Evolutionary conservation across 2,329 filamentous ascomycete genomes (phyloP), one percentile per base, ranked within the genome.

Genomic region (Talaromyces sp.): DNA sequence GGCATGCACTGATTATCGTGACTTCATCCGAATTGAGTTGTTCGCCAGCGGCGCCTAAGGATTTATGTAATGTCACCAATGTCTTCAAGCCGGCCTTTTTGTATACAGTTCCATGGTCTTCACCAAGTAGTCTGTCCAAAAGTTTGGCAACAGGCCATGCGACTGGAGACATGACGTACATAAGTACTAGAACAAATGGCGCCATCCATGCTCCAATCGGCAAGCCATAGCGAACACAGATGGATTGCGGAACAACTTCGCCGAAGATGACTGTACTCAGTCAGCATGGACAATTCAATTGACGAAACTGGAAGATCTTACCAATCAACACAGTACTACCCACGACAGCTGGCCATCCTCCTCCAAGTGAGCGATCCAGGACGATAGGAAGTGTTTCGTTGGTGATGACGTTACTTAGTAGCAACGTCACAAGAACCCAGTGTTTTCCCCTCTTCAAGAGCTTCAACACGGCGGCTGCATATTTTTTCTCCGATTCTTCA

Each of bases 81-180:
- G 95, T 98, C 82, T 99, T 99, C 71, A 99, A 81, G 0, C 95
- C 95, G 67, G 93, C 94, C 82, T 98, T 99, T 81, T 98, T 98
- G 86, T 99, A 99, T 50, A 94, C 88, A 0, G 93, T 97, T 62
- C 94, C 94, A 75, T 98, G 94, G 73, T 98, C 94, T 78, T 96
- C 91, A 67, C 95, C 95, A 3, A 99, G 87, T 9, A 97, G 85
- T 80, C 87, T 92, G 79, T 99, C 95, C 72, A 99, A 90, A 22
- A 99, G 86, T 79, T 98, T 97, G 24, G 95, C 95, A 7, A 92
- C 96, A 2, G 95, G 95, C 90, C 92, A 99, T 54, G 94, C 93
- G 57, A 98, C 83, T 2, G 93, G 93, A 10, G 91, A 88, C 82
- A 96, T 89, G 67, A 97, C 76, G 80, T 93, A 98, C 95, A 99